These are phyloP conservation scores for Phytophthora foliorum DNA, from an alignment of 352 stramenopile species.

Conservation along the genomic window DNA sequence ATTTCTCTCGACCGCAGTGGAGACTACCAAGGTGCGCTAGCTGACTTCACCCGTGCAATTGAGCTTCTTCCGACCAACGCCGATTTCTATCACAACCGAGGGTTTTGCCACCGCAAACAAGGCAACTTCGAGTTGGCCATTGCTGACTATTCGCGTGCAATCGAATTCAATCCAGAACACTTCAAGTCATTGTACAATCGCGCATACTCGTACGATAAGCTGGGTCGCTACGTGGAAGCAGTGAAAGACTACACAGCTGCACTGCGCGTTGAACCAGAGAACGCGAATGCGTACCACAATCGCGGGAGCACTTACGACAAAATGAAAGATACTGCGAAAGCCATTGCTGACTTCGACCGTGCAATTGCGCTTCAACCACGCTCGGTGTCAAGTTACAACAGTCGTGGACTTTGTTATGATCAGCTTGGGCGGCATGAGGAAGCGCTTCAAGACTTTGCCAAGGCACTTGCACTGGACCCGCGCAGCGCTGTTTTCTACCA, in stretches of 20 bases:
- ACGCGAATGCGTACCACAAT: slow-evolving; percentile 89
- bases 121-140: slow-evolving; percentile 84
- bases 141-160: slow-evolving; percentile 77
- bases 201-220: slow-evolving; percentile 89
- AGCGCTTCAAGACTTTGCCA: slow-evolving; percentile 80
- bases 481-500: slow-evolving; percentile 84
- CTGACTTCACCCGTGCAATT: slow-evolving; percentile 86
- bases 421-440: slow-evolving; percentile 70
- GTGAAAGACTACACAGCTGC: slow-evolving; percentile 84
- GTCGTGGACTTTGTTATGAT: slow-evolving; percentile 79
- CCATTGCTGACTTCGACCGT: slow-evolving; percentile 77
- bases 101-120: slow-evolving; percentile 87
- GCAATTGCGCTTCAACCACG: slow-evolving; percentile 68
- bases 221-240: slow-evolving; percentile 70
- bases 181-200: slow-evolving; percentile 93
- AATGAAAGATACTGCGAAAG: slow-evolving; percentile 63
- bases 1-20: slow-evolving; percentile 88
- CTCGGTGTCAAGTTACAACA: slow-evolving; percentile 85
- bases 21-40: slow-evolving; percentile 84
- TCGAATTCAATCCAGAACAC: slow-evolving; percentile 74
- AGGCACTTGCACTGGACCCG: slow-evolving; percentile 71
- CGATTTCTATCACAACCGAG: slow-evolving; percentile 88
- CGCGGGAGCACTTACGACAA: slow-evolving; percentile 85
- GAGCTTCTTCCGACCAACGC: slow-evolving; percentile 76
- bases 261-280: slow-evolving; percentile 69